Evolutionary conservation across 768 basidiomycete genomes (phyloP).

Genomic region (Lactifluus volemus): DNA sequence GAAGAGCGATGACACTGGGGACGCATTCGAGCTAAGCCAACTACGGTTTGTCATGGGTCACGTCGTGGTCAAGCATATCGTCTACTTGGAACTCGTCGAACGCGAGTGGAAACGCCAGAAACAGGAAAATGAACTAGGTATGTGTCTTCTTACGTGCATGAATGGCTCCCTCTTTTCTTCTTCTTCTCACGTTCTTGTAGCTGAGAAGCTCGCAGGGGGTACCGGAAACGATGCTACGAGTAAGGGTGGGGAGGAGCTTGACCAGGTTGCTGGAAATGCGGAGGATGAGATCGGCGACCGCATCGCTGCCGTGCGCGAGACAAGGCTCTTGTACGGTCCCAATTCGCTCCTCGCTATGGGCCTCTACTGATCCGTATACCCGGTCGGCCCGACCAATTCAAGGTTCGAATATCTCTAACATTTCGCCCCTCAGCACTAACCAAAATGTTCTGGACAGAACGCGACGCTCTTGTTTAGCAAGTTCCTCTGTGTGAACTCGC

Average conservation of each 20-base stretch:
- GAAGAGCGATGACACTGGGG: constrained; percentile 48
- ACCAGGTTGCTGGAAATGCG: constrained; percentile 94
- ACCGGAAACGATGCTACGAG: constrained; percentile 31
- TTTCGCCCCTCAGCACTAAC: background rate
- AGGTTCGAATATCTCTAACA: constrained; percentile 38
- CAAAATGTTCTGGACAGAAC: constrained; percentile 44
- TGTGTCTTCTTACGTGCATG: constrained; percentile 21
- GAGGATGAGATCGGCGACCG: constrained; percentile 75
- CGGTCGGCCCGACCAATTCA: constrained; percentile 84
- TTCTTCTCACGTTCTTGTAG: constrained; percentile 26
- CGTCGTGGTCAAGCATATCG: constrained; percentile 95
- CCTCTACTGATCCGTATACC: constrained; percentile 88
- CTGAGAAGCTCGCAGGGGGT: constrained; percentile 49
- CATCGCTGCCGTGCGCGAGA: constrained; percentile 53
- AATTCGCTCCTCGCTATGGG: constrained; percentile 82
- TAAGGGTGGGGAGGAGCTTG: constrained; percentile 75
- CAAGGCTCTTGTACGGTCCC: constrained; percentile 77
- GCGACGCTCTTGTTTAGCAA: constrained; percentile 33
- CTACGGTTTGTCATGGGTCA: constrained; percentile 95
- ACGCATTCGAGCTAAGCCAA: constrained; percentile 85
- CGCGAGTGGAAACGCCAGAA: constrained; percentile 95
- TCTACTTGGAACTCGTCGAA: constrained; percentile 91
- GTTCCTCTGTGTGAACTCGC: too few relatives aligned
- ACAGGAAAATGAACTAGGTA: constrained; percentile 50
- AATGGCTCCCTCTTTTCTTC: background rate